These are phyloP conservation scores for Narthecium ossifragum DNA, from an alignment of 106 monocot species.

Conservation along the genomic window DNA sequence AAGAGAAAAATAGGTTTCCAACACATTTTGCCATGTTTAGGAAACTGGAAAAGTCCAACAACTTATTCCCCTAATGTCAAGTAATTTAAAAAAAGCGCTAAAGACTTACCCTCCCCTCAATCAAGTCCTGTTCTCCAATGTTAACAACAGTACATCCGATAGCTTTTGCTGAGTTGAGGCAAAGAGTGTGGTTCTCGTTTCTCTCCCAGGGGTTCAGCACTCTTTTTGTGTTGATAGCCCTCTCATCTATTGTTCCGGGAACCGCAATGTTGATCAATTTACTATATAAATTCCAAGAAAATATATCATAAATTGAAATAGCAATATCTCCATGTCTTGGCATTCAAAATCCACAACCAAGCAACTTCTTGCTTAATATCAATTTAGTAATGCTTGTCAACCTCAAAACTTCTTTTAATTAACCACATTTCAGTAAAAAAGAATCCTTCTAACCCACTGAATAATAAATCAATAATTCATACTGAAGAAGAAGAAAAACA, in stretches of 20 bases:
- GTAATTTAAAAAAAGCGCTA: no score
- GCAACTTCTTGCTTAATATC: no score
- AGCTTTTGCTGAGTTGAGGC: conserved; percentile 93
- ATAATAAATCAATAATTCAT: no score
- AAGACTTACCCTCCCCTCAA: conserved; percentile 79
- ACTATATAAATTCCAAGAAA: conserved; percentile 21
- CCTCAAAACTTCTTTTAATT: not conserved
- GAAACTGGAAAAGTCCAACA: no score
- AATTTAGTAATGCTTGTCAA: no score
- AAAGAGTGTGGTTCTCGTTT: conserved; percentile 92
- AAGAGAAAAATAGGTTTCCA: no score
- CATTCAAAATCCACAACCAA: not conserved
- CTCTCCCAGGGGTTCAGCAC: conserved; percentile 83
- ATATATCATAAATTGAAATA: conserved; percentile 4
- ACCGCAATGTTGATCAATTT: conserved; percentile 95
- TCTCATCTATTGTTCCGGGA: conserved; percentile 92
- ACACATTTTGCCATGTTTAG: no score
- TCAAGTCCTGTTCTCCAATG: conserved; percentile 88
- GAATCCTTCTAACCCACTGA: no score
- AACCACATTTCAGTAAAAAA: not conserved
- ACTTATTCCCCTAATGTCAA: no score
- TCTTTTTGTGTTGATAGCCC: conserved; percentile 82
- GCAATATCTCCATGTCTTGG: not conserved
- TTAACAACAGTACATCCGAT: conserved; percentile 96
- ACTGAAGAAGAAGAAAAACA: conserved; percentile 3